Conservation (phyloP, 2,329 filamentous ascomycete genomes). For the Penicillium nordicum region DNA sequence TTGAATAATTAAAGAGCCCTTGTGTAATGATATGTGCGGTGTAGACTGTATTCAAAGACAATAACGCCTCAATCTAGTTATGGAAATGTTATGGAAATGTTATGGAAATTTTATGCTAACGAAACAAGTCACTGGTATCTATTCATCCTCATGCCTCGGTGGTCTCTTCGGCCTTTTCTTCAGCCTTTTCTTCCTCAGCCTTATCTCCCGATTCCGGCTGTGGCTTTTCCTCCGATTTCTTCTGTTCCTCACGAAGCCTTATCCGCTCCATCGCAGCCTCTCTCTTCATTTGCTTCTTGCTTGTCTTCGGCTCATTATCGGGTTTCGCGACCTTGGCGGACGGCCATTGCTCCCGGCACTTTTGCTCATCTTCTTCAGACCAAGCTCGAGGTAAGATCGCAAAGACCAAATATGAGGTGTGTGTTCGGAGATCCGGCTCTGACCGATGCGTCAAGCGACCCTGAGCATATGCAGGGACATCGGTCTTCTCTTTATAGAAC, state of each 20-base stretch:
- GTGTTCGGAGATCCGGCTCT: slow-evolving; percentile 87
- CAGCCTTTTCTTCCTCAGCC: neutral
- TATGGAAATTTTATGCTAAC: neutral
- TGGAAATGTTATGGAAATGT: neutral
- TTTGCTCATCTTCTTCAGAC: slow-evolving; percentile 75
- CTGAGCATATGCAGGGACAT: slow-evolving; percentile 62
- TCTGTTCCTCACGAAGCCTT: slow-evolving; percentile 11
- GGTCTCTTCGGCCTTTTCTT: neutral
- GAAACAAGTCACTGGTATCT: slow-evolving; percentile 1
- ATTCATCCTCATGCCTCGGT: neutral
- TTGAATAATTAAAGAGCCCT: neutral
- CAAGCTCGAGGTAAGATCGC: slow-evolving; percentile 83
- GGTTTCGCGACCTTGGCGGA: slow-evolving; percentile 51
- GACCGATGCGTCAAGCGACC: slow-evolving; percentile 75
- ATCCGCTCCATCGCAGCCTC: slow-evolving; percentile 48
- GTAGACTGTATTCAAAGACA: neutral
- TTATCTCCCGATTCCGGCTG: neutral
- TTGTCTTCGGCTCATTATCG: slow-evolving; percentile 29
- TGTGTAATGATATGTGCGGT: neutral
- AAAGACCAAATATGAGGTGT: slow-evolving; percentile 96
- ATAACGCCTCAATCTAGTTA: neutral
- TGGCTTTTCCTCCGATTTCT: slow-evolving; percentile 11
- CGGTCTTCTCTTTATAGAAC: slow-evolving; percentile 28
- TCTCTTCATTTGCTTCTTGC: slow-evolving; percentile 39
- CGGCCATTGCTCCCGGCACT: slow-evolving; percentile 62